A percentile compares a stretch with the other conserved stretches of the same genome.
Conservation (phyloP, 2,329 filamentous ascomycete genomes). For the Orbilia ellipsospora region DNA sequence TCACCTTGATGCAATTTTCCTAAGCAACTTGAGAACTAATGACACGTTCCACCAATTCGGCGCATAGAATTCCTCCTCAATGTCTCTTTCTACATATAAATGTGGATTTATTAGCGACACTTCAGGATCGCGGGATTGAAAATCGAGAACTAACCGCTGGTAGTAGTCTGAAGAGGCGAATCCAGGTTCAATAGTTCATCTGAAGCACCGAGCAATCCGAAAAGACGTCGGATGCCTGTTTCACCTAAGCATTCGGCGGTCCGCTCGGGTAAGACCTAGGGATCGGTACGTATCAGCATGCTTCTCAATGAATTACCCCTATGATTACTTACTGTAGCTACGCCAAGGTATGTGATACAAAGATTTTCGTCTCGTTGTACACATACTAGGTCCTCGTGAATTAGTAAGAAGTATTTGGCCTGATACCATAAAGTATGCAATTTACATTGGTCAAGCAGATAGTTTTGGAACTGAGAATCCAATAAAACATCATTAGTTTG, state of each 20-base stretch:
- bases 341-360: conserved; percentile 70
- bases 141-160: conserved; percentile 4
- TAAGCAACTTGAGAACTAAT: conserved; percentile 24
- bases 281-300: background rate
- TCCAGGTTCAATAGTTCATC: conserved; percentile 53
- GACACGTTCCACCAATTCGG: conserved; percentile 41
- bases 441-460: conserved; percentile 70
- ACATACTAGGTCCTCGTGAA: conserved; percentile 63
- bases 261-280: conserved; percentile 1
- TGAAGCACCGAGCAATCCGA: conserved; percentile 56
- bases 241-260: no score
- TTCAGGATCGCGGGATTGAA: background rate
- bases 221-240: conserved; percentile 46
- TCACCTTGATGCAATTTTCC: conserved; percentile 20
- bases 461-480: conserved; percentile 68
- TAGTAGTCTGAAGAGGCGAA: conserved; percentile 10
- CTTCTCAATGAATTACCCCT: conserved; percentile 52
- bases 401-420: background rate
- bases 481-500: conserved; percentile 67
- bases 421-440: conserved; percentile 26
- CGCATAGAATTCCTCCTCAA: background rate
- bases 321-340: conserved; percentile 62
- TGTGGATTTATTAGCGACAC: background rate
- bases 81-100: background rate
- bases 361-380: conserved; percentile 69